Conservation (phyloP, 148 eudicot genomes). For the Fagopyrum esculentum region DNA sequence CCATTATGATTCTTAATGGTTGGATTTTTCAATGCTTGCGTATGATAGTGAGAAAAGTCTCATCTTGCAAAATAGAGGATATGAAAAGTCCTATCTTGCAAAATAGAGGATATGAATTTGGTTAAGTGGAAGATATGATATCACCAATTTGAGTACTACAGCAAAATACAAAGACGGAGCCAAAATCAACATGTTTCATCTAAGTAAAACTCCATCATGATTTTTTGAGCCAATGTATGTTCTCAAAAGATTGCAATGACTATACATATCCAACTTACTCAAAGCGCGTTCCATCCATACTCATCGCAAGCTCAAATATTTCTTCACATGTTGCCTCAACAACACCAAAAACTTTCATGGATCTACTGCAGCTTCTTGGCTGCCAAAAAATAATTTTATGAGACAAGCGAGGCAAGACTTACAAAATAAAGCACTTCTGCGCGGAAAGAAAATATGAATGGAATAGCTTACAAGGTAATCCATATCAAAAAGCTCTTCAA, state of each 20-base stretch:
- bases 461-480: conserved; percentile 76
- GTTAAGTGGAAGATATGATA: no score
- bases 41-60: no score
- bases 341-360: conserved; percentile 99
- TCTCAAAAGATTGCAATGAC: neutral
- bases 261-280: neutral
- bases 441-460: neutral
- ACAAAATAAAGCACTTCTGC: neutral
- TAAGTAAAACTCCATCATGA: neutral
- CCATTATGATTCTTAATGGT: no score
- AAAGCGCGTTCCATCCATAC: conserved; percentile 93
- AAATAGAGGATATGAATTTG: neutral
- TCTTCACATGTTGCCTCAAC: conserved; percentile 98
- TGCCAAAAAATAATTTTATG: conserved; percentile 26
- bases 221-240: neutral
- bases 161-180: neutral
- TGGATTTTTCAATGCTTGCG: no score
- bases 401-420: neutral
- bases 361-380: conserved; percentile 99
- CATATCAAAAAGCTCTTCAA: conserved; percentile 94
- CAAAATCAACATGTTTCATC: neutral
- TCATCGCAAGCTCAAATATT: conserved; percentile 94
- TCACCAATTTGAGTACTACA: no score
- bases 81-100: no score
- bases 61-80: no score